Evolutionary conservation across 768 basidiomycete species (phyloP).

Genomic region (Chalciporus chontae): DNA sequence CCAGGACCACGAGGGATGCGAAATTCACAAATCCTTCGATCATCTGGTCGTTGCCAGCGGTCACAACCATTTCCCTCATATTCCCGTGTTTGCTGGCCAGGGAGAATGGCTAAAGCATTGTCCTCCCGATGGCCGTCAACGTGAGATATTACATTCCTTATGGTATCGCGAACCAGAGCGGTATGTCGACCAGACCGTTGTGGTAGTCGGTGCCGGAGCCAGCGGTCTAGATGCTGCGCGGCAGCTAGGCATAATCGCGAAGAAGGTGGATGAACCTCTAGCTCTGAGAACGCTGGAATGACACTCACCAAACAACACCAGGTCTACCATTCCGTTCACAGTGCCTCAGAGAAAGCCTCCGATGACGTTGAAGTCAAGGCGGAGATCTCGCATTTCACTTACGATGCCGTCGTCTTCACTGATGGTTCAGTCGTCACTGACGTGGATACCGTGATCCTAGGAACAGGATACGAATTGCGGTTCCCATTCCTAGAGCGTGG

Average conservation of each 20-base stretch:
- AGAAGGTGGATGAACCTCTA: constrained; percentile 30
- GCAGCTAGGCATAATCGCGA: constrained; percentile 37
- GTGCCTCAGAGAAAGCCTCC: constrained; percentile 13
- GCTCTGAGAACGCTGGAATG: neutral
- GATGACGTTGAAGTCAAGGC: constrained; percentile 32
- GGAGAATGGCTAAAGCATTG: constrained; percentile 41
- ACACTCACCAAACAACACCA: constrained; percentile 1
- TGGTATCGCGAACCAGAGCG: constrained; percentile 47
- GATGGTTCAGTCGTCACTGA: constrained; percentile 38
- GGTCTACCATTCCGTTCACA: constrained; percentile 35
- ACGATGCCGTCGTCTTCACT: constrained; percentile 38
- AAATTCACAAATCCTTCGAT: constrained; percentile 32
- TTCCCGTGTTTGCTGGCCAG: constrained; percentile 43
- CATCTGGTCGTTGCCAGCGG: constrained; percentile 54
- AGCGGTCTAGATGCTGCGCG: constrained; percentile 44
- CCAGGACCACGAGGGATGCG: constrained; percentile 12
- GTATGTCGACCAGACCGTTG: constrained; percentile 38
- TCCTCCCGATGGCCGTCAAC: constrained; percentile 16
- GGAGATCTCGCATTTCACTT: constrained; percentile 45
- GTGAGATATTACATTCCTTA: constrained; percentile 46
- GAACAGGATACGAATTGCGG: constrained; percentile 48
- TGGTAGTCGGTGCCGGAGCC: constrained; percentile 45
- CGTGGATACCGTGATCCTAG: constrained; percentile 46
- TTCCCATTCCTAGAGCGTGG: constrained; percentile 45
- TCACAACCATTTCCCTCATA: constrained; percentile 47